Conservation (phyloP, 2,329 filamentous ascomycete species). For the Gaeumannomyces sp. region DNA sequence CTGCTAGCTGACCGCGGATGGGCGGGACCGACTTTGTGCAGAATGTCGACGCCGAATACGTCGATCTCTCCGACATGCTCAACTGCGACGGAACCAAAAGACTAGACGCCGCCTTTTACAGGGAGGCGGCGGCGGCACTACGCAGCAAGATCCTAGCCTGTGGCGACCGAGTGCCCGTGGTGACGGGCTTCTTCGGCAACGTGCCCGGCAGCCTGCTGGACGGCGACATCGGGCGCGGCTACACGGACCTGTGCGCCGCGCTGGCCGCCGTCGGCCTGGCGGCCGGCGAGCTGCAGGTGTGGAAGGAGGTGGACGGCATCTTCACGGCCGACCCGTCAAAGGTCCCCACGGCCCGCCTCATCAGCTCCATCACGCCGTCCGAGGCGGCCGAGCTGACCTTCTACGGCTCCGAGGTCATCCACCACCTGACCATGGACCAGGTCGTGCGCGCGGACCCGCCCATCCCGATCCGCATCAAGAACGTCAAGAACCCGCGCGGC, state of each 20-base stretch:
- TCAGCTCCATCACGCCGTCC: conserved; percentile 81
- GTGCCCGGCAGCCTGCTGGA: conserved; percentile 87
- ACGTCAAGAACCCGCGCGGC: conserved; percentile 79
- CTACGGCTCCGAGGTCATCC: conserved; percentile 93
- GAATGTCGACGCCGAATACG: conserved; percentile 79
- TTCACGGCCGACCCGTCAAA: conserved; percentile 68
- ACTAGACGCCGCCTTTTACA: conserved; percentile 65
- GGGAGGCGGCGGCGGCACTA: conserved; percentile 54
- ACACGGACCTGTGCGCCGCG: conserved; percentile 93
- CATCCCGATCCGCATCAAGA: conserved; percentile 85
- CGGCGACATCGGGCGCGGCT: conserved; percentile 84
- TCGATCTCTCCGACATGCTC: conserved; percentile 81
- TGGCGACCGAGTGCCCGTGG: conserved; percentile 62
- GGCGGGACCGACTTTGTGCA: conserved; percentile 23
- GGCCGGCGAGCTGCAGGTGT: conserved; percentile 87
- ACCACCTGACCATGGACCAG: conserved; percentile 98
- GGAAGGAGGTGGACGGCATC: conserved; percentile 86
- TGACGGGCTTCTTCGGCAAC: conserved; percentile 92
- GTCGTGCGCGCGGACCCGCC: conserved; percentile 72
- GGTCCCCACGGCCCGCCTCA: conserved; percentile 86
- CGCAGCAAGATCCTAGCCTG: conserved; percentile 60
- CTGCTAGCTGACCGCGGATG: conserved; percentile 17
- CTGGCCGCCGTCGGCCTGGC: conserved; percentile 83
- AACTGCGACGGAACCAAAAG: conserved; percentile 55
- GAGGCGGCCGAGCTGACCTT: conserved; percentile 95